Base-by-base conservation (phyloP, 1,284 basidiomycete genomes). In the Fomitopsis betulina region DNA sequence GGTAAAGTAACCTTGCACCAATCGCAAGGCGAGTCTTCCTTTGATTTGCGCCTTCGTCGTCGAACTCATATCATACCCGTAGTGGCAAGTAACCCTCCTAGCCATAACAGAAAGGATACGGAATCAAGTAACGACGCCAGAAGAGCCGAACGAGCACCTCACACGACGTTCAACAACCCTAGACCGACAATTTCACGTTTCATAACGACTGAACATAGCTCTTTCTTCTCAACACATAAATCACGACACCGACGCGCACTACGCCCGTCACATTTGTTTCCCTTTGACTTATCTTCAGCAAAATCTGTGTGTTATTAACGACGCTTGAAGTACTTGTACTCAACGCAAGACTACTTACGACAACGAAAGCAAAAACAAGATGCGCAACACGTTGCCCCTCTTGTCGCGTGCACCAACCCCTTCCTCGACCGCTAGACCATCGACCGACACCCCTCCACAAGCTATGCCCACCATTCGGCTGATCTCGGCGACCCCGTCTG, bases 401-500 rank as follows among this genome's bases (percentile, higher is more conserved):
- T 65, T 73, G 58, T 69, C 73, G 59, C 73, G 71, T 52, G 60
- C 68, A 53, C 72, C 66, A 39, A 65, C 66, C 57, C 65, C 66
- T 62, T 32, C 19, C 6, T 47, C 55, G 32, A 13, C 55, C 19
- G 67, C 32, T 60, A 13, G 45, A 47, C 15, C 27, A 2, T 47
- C 13, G 53, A 68, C 40, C 42, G 52, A 25, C 17, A 73, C 73
- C 45, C 70, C 74, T 21, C 62, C 69, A 9, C 71, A 61, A 57
- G 70, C 65, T 25, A 68, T 80, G 58, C 85, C 87, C 19, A 83
- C 86, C 54, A 89, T 90, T 58, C 79, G 85, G 39, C 80, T 90
- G 64, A 81, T 84, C 62, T 79, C 83, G 21, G 85, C 87, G 1
- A 88, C 83, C 0, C 88, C 88, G 3, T 82, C 81, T 15, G 77